Conservation (phyloP, 164 flowering plant species). For the Chloranthus sessilifolius region DNA sequence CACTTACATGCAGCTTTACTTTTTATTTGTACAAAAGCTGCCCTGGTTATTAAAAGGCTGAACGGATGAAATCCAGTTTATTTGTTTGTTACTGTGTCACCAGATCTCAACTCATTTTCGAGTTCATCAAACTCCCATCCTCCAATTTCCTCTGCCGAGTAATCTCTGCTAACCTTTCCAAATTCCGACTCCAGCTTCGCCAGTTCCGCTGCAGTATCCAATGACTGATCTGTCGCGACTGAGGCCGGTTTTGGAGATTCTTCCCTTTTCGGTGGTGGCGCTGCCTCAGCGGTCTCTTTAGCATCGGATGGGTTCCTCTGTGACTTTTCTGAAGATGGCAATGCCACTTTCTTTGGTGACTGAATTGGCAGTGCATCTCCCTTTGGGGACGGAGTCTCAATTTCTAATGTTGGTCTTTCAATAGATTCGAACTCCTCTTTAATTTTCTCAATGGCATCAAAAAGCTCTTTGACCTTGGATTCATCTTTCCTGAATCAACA, state of each 20-base stretch:
- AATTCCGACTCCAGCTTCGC: conserved; percentile 91
- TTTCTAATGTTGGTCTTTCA: conserved; percentile 69
- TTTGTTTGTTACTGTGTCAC: conserved; percentile 35
- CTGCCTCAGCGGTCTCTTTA: conserved; percentile 3
- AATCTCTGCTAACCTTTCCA: conserved; percentile 61
- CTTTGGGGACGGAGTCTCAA: conserved; percentile 50
- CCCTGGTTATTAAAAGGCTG: conserved; percentile 5
- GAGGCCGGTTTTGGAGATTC: conserved; percentile 15
- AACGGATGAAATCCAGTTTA: conserved; percentile 12
- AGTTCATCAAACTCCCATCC: conserved; percentile 98
- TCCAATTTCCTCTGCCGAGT: conserved; percentile 71
- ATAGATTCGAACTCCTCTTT: conserved; percentile 69
- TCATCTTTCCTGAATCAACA: conserved; percentile 67
- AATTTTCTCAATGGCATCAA: conserved; percentile 65
- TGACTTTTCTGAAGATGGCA: conserved; percentile 24
- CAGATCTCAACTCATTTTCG: conserved; percentile 61
- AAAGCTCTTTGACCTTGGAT: conserved; percentile 49
- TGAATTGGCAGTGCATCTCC: too few relatives aligned
- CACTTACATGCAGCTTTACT: conserved; percentile 8
- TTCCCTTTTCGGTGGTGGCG: conserved; percentile 1
- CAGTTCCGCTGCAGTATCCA: conserved; percentile 75
- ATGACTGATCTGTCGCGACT: conserved; percentile 27
- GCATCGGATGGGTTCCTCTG: conserved; percentile 20
- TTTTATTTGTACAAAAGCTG: conserved; percentile 6
- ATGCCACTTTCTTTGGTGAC: too few relatives aligned